Percentiles rank a stretch among this genome's conserved stretches.
Evolutionary conservation across 129 eudicot species (phyloP).

Genomic region (Flaveria ramosissima): DNA sequence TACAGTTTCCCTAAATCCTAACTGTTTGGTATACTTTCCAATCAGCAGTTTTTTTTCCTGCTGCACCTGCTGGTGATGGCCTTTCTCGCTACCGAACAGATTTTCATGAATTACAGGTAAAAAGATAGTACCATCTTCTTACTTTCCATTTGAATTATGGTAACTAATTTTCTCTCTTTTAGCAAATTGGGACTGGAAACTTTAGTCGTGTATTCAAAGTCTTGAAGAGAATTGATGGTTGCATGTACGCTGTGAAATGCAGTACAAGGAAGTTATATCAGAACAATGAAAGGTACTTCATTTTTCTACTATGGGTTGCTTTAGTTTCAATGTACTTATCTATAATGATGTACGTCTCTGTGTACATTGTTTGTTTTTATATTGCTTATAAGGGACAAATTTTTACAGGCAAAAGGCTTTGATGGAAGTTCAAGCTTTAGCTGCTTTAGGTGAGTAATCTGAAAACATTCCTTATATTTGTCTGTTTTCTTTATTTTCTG

Average conservation of each 20-base stretch:
- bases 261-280: slow-evolving; percentile 60
- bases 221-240: slow-evolving; percentile 87
- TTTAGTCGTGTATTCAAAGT: slow-evolving; percentile 83
- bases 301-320: slow-evolving; percentile 18
- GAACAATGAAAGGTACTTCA: slow-evolving; percentile 67
- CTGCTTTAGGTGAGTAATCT: slow-evolving; percentile 72
- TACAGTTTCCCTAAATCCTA: background rate
- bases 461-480: background rate
- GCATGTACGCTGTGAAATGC: slow-evolving; percentile 87
- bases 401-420: slow-evolving; percentile 79
- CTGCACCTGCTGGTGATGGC: slow-evolving; percentile 61
- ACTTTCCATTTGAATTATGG: background rate
- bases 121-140: background rate
- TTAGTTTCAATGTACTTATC: background rate
- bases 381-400: slow-evolving; percentile 10
- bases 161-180: slow-evolving; percentile 9
- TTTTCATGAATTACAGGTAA: slow-evolving; percentile 87
- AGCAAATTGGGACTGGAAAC: slow-evolving; percentile 93
- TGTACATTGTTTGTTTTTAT: background rate
- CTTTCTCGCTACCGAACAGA: slow-evolving; percentile 84
- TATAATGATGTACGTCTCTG: background rate
- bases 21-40: slow-evolving; percentile 1
- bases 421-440: slow-evolving; percentile 98
- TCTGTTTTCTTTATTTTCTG: background rate
- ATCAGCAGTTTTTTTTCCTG: slow-evolving; percentile 53